phyloP scores from a whole-genome alignment of 31 red algal genomes.

The Odonthalia washingtoniensis region DNA sequence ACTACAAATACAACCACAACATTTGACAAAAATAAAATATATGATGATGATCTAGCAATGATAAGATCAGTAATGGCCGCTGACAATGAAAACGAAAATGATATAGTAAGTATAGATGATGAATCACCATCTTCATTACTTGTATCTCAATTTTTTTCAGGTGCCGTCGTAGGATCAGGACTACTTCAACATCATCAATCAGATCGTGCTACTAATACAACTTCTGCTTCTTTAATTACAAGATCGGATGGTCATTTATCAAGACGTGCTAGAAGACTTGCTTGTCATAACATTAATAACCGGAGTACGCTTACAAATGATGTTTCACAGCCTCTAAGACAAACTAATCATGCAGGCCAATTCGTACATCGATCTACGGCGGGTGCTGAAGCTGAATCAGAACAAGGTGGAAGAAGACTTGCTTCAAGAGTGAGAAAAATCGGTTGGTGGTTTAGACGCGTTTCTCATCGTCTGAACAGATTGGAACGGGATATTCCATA shows the following conservation, averaged over 20 bases:
- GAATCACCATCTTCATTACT: not conserved
- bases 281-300: no score
- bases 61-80: no score
- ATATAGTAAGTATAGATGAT: not conserved
- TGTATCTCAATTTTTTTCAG: not conserved
- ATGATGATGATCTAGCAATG: no score
- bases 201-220: not conserved
- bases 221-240: no score
- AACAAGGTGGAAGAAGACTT: not conserved
- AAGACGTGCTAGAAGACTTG: not conserved
- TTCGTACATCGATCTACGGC: not conserved
- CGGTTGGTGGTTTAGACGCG: not conserved
- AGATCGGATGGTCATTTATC: not conserved
- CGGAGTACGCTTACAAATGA: no score
- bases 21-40: no score
- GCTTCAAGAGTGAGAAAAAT: not conserved
- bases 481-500: no score
- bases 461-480: slow-evolving; percentile 2
- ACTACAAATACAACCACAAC: no score
- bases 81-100: no score
- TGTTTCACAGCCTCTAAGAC: not conserved
- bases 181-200: not conserved
- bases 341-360: not conserved
- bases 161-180: not conserved
- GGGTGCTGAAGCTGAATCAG: not conserved